Evolutionary conservation across 2,329 filamentous ascomycete genomes (phyloP), one percentile per base, ranked within the genome.

Genomic region (Ophiosphaerella herpotricha): DNA sequence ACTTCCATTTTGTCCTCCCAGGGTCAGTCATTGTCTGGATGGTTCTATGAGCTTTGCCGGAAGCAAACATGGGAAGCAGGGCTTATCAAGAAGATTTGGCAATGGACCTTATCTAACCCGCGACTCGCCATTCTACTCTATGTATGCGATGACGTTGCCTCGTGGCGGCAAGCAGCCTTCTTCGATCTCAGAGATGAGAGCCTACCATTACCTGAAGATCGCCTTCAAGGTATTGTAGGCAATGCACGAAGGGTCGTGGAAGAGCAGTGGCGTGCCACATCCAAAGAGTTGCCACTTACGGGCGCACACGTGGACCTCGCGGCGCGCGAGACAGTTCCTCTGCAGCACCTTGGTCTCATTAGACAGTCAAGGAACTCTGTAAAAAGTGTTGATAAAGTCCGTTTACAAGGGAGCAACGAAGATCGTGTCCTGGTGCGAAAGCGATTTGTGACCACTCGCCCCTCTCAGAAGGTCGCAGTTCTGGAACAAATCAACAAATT

Each of bases 101-200:
- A 70, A n/a, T 75, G 73, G 73, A 71, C 72, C 1, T 50, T 74
- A 37, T 71, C 67, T 9, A 74, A 75, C 39, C 72, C 70, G 1
- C 63, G 66, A 43, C 66, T 72, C 13, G 72, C 73, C 1, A 66
- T 75, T 12, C 58, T 75, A 9, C 60, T 75, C 4, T 65, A 68
- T 13, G 63, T 74, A 23, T 74, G 72, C 57, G 72, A 74, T 34
- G 73, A 75, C 43, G 64, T 75, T 8, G 57, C 70, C 0, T 73
- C 72, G 1, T 74, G 69, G 69, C 65, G 67, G 12, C 68, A 71
- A 43, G 70, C 71, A 18, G 68, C 64, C 2, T 71, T 72, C 44
- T 74, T 71, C 36, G 70, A 72, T 32, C 64, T 75, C 13, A 58
- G 67, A 45, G 73, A 75, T 34, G 67, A 68, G 35, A 71, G 68